Evolutionary conservation across 805 yeast species (phyloP).

Genomic region (Sugiyamaella chiloensis): DNA sequence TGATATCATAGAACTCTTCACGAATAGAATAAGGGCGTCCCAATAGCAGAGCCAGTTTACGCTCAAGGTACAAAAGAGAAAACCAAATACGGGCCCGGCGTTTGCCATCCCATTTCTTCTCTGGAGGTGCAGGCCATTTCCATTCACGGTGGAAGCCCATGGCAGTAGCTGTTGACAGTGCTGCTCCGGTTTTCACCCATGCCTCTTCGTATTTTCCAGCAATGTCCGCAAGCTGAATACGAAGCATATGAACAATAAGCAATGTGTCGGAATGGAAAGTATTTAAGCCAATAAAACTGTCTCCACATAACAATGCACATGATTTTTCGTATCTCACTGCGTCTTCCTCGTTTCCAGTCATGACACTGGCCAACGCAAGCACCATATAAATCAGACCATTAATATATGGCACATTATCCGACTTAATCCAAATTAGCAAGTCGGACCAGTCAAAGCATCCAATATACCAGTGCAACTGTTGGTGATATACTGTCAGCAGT

Average conservation of each 20-base stretch:
- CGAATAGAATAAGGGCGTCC: slow-evolving; percentile 19
- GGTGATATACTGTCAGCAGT: slow-evolving; percentile 14
- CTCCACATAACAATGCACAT: slow-evolving; percentile 4
- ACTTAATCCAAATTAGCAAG: slow-evolving; percentile 11
- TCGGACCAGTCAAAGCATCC: slow-evolving; percentile 20
- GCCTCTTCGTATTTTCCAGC: slow-evolving; percentile 17
- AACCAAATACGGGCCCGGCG: slow-evolving; percentile 15
- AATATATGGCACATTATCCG: slow-evolving; percentile 16
- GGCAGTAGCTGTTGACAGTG: slow-evolving; percentile 44
- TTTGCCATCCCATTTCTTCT: background rate
- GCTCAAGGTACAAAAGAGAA: slow-evolving; percentile 14
- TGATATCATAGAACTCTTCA: slow-evolving; percentile 10
- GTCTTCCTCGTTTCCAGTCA: slow-evolving; percentile 11
- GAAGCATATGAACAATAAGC: slow-evolving; percentile 11
- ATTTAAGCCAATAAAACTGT: slow-evolving; percentile 1
- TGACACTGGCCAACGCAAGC: slow-evolving; percentile 13
- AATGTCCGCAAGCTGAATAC: slow-evolving; percentile 14
- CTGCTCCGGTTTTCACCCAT: slow-evolving; percentile 43
- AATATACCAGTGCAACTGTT: slow-evolving; percentile 19
- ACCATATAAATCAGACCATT: slow-evolving; percentile 19
- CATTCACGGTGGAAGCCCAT: slow-evolving; percentile 35
- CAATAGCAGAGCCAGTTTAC: slow-evolving; percentile 15
- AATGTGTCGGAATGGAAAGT: slow-evolving; percentile 7
- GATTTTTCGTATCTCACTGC: slow-evolving; percentile 10
- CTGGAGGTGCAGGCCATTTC: slow-evolving; percentile 20